These are phyloP conservation scores for Cercospora sojina DNA, from an alignment of 2,329 filamentous ascomycete genomes.

Conservation along the genomic window DNA sequence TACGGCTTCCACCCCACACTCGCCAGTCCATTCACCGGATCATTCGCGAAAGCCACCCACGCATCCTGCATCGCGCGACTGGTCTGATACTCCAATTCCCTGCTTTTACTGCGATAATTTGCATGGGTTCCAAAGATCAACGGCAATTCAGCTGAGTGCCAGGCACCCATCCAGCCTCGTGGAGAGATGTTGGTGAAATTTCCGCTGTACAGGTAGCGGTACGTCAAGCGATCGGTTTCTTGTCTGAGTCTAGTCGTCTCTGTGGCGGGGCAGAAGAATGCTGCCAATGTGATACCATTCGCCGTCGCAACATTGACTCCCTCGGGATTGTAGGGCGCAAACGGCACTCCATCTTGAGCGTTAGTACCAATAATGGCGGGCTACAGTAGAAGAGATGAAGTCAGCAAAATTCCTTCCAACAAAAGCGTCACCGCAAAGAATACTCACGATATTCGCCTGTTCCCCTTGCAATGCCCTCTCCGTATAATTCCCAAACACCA, in stretches of 20 bases:
- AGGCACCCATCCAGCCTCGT: conserved; percentile 45
- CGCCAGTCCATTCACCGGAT: conserved; percentile 36
- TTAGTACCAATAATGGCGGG: conserved; percentile 43
- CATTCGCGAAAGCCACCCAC: conserved; percentile 40
- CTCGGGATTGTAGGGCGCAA: conserved; percentile 37
- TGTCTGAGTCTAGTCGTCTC: conserved; percentile 35
- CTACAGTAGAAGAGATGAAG: conserved; percentile 4
- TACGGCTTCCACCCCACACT: conserved; percentile 26
- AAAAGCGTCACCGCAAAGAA: background rate
- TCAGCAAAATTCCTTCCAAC: background rate
- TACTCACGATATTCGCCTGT: conserved; percentile 40
- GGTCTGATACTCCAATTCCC: conserved; percentile 31
- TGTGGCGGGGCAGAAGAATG: conserved; percentile 35
- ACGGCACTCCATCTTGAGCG: conserved; percentile 39
- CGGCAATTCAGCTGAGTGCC: conserved; percentile 43
- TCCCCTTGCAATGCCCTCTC: conserved; percentile 23
- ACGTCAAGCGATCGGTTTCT: conserved; percentile 37
- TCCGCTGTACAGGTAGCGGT: conserved; percentile 45
- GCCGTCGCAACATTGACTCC: conserved; percentile 31
- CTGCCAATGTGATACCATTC: conserved; percentile 16
- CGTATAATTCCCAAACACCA: conserved; percentile 34
- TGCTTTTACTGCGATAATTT: conserved; percentile 30
- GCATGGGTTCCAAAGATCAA: conserved; percentile 44
- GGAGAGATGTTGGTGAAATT: conserved; percentile 46
- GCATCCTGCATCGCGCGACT: conserved; percentile 37